Conservation (phyloP, 1,139 yeast species). For the Hansenula lynferdii region DNA sequence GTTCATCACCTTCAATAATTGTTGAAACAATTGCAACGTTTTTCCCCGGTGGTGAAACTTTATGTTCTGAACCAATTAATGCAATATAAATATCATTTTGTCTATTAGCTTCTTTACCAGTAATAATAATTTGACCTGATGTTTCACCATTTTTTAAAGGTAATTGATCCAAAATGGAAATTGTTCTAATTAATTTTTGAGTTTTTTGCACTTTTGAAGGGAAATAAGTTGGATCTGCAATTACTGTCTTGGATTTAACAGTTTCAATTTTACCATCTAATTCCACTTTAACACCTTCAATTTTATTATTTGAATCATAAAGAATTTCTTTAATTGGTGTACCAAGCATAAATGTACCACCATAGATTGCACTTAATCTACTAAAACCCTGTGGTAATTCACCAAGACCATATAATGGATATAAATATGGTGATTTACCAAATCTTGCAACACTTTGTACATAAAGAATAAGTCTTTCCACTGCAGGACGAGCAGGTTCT, state of each 20-base stretch:
- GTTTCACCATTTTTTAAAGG: constrained; percentile 81
- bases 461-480: constrained; percentile 80
- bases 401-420: constrained; percentile 95
- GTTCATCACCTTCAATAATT: constrained; percentile 88
- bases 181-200: constrained; percentile 86
- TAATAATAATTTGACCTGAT: constrained; percentile 90
- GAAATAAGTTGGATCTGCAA: constrained; percentile 98
- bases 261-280: constrained; percentile 52
- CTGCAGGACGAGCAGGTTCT: constrained; percentile 90
- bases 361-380: constrained; percentile 92
- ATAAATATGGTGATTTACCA: constrained; percentile 95
- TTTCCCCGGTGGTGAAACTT: constrained; percentile 87
- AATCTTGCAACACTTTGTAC: constrained; percentile 89
- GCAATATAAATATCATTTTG: constrained; percentile 95
- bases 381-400: constrained; percentile 99
- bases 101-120: constrained; percentile 93
- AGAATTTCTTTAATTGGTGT: constrained; percentile 90
- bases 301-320: constrained; percentile 67
- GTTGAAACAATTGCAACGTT: constrained; percentile 93
- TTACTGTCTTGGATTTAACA: constrained; percentile 89
- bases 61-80: constrained; percentile 82
- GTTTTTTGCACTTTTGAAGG: constrained; percentile 84
- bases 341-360: constrained; percentile 98
- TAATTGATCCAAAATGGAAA: constrained; percentile 86
- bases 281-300: constrained; percentile 83